Conservation (phyloP, 2,329 filamentous ascomycete genomes). For the Lachnellula willkommii region DNA sequence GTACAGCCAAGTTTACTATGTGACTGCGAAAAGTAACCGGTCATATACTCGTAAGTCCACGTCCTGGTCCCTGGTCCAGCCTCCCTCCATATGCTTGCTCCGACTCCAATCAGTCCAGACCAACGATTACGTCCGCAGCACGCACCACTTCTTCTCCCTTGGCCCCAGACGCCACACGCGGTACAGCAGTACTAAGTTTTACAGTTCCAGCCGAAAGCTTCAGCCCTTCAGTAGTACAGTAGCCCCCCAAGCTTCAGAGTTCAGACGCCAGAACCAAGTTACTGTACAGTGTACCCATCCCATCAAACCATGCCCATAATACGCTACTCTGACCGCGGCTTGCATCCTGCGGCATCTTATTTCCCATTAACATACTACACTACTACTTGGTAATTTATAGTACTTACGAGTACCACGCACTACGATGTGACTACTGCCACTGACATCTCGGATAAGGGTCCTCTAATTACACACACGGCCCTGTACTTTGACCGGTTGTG, state of each 20-base stretch:
- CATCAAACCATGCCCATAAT: constrained; percentile 15
- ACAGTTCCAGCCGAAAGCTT: constrained; percentile 9
- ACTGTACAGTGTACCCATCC: background rate
- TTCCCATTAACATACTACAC: constrained; percentile 8
- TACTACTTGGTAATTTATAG: background rate
- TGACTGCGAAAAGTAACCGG: too few species aligned
- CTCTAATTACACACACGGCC: constrained; percentile 12
- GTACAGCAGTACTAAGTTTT: background rate
- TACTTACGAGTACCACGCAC: constrained; percentile 1
- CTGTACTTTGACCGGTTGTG: constrained; percentile 11
- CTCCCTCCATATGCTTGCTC: background rate
- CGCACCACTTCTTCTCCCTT: background rate
- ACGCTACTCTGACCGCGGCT: constrained; percentile 14
- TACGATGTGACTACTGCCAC: constrained; percentile 22
- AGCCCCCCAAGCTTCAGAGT: constrained; percentile 18
- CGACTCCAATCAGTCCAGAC: background rate
- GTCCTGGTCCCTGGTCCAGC: too few species aligned
- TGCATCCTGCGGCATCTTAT: constrained; percentile 11
- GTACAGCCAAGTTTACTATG: background rate
- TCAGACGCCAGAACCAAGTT: constrained; percentile 17
- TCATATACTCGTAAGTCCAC: too few species aligned
- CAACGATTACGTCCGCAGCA: background rate
- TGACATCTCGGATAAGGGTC: constrained; percentile 23
- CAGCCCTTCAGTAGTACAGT: constrained; percentile 10
- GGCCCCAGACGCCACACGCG: constrained; percentile 1